Conservation (phyloP, 352 stramenopile species). For the Phytophthora pluvialis region DNA sequence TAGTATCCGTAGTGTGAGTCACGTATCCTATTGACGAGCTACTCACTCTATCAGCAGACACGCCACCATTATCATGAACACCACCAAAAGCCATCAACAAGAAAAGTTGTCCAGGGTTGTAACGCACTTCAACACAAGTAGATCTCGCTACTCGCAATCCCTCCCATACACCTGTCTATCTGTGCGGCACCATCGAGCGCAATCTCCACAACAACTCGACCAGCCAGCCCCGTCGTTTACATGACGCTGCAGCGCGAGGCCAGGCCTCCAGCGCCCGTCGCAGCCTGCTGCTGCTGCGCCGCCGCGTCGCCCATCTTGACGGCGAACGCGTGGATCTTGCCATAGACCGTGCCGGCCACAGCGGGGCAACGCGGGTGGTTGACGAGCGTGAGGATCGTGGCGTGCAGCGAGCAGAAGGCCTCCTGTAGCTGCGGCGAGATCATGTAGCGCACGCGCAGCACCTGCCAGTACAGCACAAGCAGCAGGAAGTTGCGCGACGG, state of each 20-base stretch:
- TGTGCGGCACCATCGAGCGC: not conserved
- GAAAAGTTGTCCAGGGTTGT: constrained; percentile 4
- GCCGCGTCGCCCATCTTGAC: constrained; percentile 71
- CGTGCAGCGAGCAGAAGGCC: constrained; percentile 77
- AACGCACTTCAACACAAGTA: constrained; percentile 14
- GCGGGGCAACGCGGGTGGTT: constrained; percentile 75
- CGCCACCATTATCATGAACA: not conserved
- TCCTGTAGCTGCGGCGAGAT: constrained; percentile 88
- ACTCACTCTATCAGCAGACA: too few species aligned
- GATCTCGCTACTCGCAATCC: constrained; percentile 26
- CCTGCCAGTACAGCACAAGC: constrained; percentile 90
- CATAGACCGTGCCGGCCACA: constrained; percentile 58
- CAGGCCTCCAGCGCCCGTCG: constrained; percentile 39
- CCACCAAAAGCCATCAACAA: not conserved
- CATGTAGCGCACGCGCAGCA: constrained; percentile 92
- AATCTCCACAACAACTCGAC: constrained; percentile 4
- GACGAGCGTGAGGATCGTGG: constrained; percentile 59
- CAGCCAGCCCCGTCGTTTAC: constrained; percentile 41
- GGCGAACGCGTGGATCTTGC: constrained; percentile 73
- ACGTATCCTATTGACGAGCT: too few species aligned
- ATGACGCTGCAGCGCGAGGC: constrained; percentile 73
- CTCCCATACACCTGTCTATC: constrained; percentile 33
- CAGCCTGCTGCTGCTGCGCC: constrained; percentile 47
- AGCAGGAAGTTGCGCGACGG: constrained; percentile 88
- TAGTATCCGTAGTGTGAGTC: too few species aligned